Base-by-base conservation (phyloP, 805 yeast species). In the Lachancea thermotolerans region DNA sequence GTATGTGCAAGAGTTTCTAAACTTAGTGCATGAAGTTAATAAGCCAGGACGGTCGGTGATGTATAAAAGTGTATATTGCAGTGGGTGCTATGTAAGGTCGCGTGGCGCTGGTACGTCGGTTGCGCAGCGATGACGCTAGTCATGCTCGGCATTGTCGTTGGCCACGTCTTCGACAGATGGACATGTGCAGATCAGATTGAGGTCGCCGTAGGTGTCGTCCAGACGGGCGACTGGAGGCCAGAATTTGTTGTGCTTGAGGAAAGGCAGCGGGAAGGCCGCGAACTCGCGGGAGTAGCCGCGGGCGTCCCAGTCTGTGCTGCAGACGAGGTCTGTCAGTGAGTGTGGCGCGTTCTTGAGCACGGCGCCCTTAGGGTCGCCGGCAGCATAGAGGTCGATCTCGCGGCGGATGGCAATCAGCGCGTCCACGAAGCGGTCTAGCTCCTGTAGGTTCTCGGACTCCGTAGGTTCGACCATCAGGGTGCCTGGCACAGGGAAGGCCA, bases 381-480 rank as follows among this genome's bases (percentile, higher is more conserved):
- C 71, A 48, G 83, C 80, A 45, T 81, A 79, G 9, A 79, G 83
- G 41, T 77, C 81, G 55, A 93, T 90, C 68, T 93, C 99, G 45
- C 69, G 64, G 60, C 90, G 81, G 50, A 93, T 93, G 3, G 87
- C 66, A 49, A 93, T 79, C 74, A 93, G 75, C 1, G 98, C 78
- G 52, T 88, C 89, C 45, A 89, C 82, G 67, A 93, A 91, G 59
- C 97, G 77, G 67, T 93, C 91, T 50, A 93, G 73, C 69, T 93
- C 99, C 45, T 74, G 85, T 58, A 83, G 68, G 60, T 88, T 80
- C 69, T 93, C 99, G 15, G 93, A 82, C 69, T 93, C 99, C 2
- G 99, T 93, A 48, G 99, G 99, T 70, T 93, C 99, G 51, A 93
- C 80, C 99, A 93, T 93, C 56, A 93, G 75, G 2, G 99, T 93